Base-by-base conservation (phyloP, 2,329 filamentous ascomycete genomes). In the Penicillium vulpinum region DNA sequence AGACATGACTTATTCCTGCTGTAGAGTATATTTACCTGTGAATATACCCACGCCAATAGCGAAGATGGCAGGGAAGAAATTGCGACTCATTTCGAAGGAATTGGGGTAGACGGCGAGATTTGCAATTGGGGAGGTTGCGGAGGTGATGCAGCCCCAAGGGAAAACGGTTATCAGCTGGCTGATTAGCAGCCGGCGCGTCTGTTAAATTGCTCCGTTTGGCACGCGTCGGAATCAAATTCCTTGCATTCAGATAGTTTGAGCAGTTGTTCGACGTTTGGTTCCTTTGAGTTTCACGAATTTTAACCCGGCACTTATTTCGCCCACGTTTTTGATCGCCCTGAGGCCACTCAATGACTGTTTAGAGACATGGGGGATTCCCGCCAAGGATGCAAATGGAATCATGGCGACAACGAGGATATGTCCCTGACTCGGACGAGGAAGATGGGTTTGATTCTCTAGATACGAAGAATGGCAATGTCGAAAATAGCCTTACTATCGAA, bases 401-500 rank as follows among this genome's bases (percentile, higher is more conserved):
- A 74, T 82, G 80, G 80, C 76, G 76, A 68, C 73, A 77, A 68
- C 75, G 76, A 71, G 79, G 80, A 51, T 82, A 76, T 74, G 80
- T 82, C 59, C 77, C 78, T 59, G 80, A 81, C 67, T 81, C 80
- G 41, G 80, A 82, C 58, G 76, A 78, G 21, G 77, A 77, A 46
- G 76, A 75, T 46, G 73, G 73, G 47, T 69, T 75, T 44, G 75
- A 77, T 28, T 74, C 67, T 45, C 68, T 75, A 55, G 64, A 68
- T 21, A 24, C 60, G 9, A 62, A 56, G 36, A 59, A 61, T 13
- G 52, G 56, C 41, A 60, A 47, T 24, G 28, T 26, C 21, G 33
- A 41, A 10, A 44, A 58, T 43, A 24, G 49, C 16, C 41, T 47
- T 36, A 47, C 64, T n/a, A 44, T 61, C 56, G 39, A 46, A 15